Evolutionary conservation across 345 rosid species (phyloP), one percentile per base, ranked within the genome.

Genomic region (Mercurialis annua): DNA sequence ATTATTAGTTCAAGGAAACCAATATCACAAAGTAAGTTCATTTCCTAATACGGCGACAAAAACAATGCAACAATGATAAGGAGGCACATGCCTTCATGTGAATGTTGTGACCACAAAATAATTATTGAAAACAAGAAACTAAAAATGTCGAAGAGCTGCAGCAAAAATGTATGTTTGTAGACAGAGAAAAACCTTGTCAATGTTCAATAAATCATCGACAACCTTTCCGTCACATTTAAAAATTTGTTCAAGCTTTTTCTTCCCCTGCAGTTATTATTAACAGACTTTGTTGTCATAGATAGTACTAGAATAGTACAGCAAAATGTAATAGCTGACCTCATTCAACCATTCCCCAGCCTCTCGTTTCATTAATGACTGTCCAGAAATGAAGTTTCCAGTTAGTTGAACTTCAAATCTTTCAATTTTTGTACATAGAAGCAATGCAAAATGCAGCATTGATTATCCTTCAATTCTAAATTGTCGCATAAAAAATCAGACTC

Each of bases 331-430:
- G 57, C 75, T 71, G 24, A 80, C 90, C 87, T 81, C 90, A 66
- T 21, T 76, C 72, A 91, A 78, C 34, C 83, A 82, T 66, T 94
- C 89, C 75, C 71, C 92, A 42, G 99, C 99, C 67, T 94, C 99
- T 72, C 81, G 77, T 73, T 91, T 94, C 40, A 92, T 81, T 71
- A 64, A 70, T 61, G 97, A 84, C 99, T 94, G 83, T 75, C 69
- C 43, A 71, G 24, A 64, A 56, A 50, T 30, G 42, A 15, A 54
- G 53, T 33, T 46, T 9, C 20, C 48, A 56, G 69, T 63, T 56
- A 68, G 69, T 33, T 51, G n/a, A 31, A 17, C 6, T 14, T 24
- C 48, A 43, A n/a, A 36, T n/a, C n/a, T n/a, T n/a, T n/a, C 48
- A 58, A 50, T 21, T 11, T 16, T 26, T 57, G 40, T 38, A 36